Evolutionary conservation across 2,329 filamentous ascomycete species (phyloP), one percentile per base, ranked within the genome.

Genomic region (Amphichorda felina): DNA sequence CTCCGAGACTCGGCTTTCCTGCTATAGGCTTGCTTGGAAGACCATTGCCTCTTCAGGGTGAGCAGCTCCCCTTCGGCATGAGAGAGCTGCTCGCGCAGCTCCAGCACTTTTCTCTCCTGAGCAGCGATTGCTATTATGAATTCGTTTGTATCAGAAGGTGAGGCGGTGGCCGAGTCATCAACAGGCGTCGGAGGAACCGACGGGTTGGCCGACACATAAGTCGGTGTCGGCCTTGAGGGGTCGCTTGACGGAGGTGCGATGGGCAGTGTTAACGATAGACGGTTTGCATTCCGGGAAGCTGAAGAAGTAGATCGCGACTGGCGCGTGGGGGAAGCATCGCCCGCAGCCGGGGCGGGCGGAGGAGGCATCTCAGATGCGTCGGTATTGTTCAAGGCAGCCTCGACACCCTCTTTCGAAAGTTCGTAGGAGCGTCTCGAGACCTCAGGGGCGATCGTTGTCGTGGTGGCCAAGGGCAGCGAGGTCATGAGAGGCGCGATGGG

Each of bases 61-160:
- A 66, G 64, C 28, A 98, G 65, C 32, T 94, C 82, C 10, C 65
- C 61, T 54, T 98, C 89, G 5, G 91, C 89, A 40, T 79, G 79
- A 17, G 67, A 63, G n/a, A 98, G 66, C 56, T 96, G 89, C 55
- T 98, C 91, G 40, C 79, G 82, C 35, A 98, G 65, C 59, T 96
- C 91, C 38, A 98, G 63, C 2, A 98, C 89, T 45, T 77, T 79
- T 38, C 91, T 73, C 61, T 98, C 91, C 60, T 96, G 88, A 11
- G 85, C 79, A 30, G 91, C 91, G 48, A 98, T 82, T 38, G 88
- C 82, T 41, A 86, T 88, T 44, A 98, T 78, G 49, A 95, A 83
- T 34, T 79, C 68, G 48, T 70, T 72, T 35, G 74, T 64, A 41
- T 79, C 75, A 26, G 63, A 57, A 2, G 70, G 69, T 2, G 64